Conservation (phyloP, 2,329 filamentous ascomycete genomes). For the Thermomyces lanuginosus region DNA sequence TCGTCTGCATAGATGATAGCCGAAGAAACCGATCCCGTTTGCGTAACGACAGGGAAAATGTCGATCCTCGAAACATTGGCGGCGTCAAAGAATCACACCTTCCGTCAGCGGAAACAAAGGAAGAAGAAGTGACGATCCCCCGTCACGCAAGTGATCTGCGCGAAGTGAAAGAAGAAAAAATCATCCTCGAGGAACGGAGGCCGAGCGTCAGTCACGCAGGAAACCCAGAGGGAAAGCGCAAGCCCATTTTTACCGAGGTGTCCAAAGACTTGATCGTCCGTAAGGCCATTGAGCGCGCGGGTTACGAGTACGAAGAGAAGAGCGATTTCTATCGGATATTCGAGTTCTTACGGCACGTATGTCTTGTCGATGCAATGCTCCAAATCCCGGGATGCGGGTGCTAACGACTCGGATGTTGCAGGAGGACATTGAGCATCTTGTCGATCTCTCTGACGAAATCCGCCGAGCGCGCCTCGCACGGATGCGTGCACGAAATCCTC, state of each 20-base stretch:
- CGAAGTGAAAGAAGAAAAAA: constrained; percentile 3
- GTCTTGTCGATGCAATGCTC: constrained; percentile 21
- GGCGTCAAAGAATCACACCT: too few species aligned
- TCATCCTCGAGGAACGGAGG: constrained; percentile 4
- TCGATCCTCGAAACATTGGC: too few species aligned
- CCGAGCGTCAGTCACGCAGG: not conserved
- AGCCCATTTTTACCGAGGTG: constrained; percentile 88
- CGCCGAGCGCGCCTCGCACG: constrained; percentile 46
- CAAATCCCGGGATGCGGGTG: too few species aligned
- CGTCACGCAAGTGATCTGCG: constrained; percentile 3
- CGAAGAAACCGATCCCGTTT: too few species aligned
- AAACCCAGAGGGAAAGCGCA: constrained; percentile 16
- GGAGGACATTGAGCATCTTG: constrained; percentile 76
- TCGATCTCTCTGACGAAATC: constrained; percentile 69
- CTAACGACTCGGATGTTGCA: constrained; percentile 21
- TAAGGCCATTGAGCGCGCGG: constrained; percentile 69
- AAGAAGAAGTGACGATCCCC: constrained; percentile 4
- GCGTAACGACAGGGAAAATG: too few species aligned
- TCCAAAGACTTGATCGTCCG: constrained; percentile 79
- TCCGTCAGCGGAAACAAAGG: too few species aligned
- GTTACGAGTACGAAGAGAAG: constrained; percentile 83
- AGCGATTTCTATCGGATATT: constrained; percentile 84
- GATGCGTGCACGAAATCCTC: constrained; percentile 28
- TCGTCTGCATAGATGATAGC: too few species aligned
- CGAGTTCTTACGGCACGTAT: constrained; percentile 73